Evolutionary conservation across 495 filamentous ascomycete genomes (phyloP).

Genomic region (Xylaria longipes): DNA sequence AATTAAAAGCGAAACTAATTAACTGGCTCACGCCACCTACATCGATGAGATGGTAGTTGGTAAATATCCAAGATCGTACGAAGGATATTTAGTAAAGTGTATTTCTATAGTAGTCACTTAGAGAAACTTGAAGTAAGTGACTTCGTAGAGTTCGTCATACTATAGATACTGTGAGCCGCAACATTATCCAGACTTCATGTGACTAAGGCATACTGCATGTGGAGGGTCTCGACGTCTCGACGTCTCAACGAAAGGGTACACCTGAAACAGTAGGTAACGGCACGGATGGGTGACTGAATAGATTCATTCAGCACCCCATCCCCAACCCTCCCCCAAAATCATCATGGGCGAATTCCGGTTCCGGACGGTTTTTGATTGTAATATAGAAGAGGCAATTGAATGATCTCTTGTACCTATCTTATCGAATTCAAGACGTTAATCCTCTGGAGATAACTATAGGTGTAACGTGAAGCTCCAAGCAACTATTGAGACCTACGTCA

Average conservation of each 20-base stretch:
- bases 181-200: neutral
- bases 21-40: neutral
- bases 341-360: neutral
- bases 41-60: neutral
- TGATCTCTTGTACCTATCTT: neutral
- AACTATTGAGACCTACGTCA: neutral
- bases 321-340: neutral
- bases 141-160: neutral
- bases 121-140: too few species aligned
- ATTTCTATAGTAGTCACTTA: too few species aligned
- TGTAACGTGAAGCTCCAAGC: neutral
- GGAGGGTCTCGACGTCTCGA: too few species aligned
- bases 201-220: too few species aligned
- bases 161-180: neutral
- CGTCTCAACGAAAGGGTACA: neutral
- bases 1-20: neutral
- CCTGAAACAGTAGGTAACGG: slow-evolving; percentile 7
- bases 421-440: neutral
- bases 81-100: neutral
- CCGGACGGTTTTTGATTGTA: neutral
- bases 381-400: neutral
- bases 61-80: neutral
- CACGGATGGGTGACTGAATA: neutral
- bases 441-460: neutral
- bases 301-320: neutral